These are phyloP conservation scores for Phytophthora gonapodyides DNA, from an alignment of 352 stramenopile genomes.

Conservation along the genomic window DNA sequence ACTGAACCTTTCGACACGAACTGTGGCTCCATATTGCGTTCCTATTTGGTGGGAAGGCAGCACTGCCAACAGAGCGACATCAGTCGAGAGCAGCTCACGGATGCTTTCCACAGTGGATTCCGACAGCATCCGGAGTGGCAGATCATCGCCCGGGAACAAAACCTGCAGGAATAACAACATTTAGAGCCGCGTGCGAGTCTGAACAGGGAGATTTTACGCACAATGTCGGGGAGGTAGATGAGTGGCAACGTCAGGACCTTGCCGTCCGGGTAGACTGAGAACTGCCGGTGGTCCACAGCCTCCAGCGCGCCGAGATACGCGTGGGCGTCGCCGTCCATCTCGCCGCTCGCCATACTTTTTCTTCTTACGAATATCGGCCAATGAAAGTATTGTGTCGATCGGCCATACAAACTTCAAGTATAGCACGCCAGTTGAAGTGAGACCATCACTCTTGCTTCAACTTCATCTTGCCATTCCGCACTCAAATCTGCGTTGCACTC, in stretches of 20 bases:
- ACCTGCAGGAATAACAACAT: constrained; percentile 43
- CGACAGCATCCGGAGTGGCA: constrained; percentile 77
- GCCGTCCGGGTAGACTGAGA: constrained; percentile 55
- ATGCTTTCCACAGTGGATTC: constrained; percentile 56
- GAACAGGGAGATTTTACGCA: constrained; percentile 27
- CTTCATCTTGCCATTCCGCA: too few species aligned
- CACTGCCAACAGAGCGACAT: constrained; percentile 63
- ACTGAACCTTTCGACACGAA: constrained; percentile 71
- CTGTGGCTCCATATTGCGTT: constrained; percentile 61
- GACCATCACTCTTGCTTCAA: constrained; percentile 10
- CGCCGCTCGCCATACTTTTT: constrained; percentile 18
- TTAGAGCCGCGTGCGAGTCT: background rate
- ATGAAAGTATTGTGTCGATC: background rate
- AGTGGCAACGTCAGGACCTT: constrained; percentile 64
- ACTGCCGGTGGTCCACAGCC: constrained; percentile 51
- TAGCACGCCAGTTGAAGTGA: constrained; percentile 6
- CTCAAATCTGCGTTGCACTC: too few species aligned
- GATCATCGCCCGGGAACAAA: constrained; percentile 80
- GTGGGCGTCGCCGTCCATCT: constrained; percentile 34
- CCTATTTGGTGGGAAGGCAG: constrained; percentile 60
- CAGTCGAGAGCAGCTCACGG: constrained; percentile 45
- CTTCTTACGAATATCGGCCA: background rate
- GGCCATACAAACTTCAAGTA: too few species aligned
- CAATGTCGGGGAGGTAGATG: constrained; percentile 76
- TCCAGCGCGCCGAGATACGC: constrained; percentile 80